phyloP scores from a whole-genome alignment of 441 rosid genomes.

The Biscutella laevigata region DNA sequence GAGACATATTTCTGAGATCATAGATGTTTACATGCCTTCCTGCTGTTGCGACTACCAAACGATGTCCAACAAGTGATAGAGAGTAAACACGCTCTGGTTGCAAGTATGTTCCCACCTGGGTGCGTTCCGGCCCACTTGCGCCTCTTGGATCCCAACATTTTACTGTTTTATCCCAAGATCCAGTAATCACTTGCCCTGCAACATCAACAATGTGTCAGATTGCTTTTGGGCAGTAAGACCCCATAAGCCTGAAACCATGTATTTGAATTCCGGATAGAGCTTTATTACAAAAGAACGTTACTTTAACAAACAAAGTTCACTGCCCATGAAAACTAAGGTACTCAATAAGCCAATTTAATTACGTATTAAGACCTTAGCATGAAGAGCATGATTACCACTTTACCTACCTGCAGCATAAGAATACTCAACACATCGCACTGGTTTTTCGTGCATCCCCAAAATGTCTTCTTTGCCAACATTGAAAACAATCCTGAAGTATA shows the following conservation, averaged over 20 bases:
- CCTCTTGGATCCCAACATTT: slow-evolving; percentile 99
- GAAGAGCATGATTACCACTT: not conserved
- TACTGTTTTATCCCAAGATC: slow-evolving; percentile 90
- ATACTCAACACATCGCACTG: slow-evolving; percentile 90
- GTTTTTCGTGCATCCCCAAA: slow-evolving; percentile 80
- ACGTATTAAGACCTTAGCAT: no score
- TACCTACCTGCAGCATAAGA: slow-evolving; percentile 84
- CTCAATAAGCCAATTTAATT: not conserved
- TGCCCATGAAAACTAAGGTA: not conserved
- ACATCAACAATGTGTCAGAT: not conserved
- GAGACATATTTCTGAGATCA: slow-evolving; percentile 92
- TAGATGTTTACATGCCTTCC: slow-evolving; percentile 91
- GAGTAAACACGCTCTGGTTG: slow-evolving; percentile 97
- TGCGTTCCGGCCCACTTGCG: slow-evolving; percentile 84
- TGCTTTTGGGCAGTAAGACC: not conserved
- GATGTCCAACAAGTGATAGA: slow-evolving; percentile 78
- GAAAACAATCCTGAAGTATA: slow-evolving; percentile 65
- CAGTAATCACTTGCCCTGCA: slow-evolving; percentile 81
- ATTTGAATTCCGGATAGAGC: not conserved
- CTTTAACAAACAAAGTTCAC: not conserved
- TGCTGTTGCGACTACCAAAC: slow-evolving; percentile 86
- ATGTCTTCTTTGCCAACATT: slow-evolving; percentile 78
- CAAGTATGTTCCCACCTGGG: slow-evolving; percentile 73
- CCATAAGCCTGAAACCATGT: not conserved
- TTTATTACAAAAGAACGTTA: not conserved